These are phyloP conservation scores for Candida ipomoeae DNA, from an alignment of 805 yeast species.

Conservation along the genomic window DNA sequence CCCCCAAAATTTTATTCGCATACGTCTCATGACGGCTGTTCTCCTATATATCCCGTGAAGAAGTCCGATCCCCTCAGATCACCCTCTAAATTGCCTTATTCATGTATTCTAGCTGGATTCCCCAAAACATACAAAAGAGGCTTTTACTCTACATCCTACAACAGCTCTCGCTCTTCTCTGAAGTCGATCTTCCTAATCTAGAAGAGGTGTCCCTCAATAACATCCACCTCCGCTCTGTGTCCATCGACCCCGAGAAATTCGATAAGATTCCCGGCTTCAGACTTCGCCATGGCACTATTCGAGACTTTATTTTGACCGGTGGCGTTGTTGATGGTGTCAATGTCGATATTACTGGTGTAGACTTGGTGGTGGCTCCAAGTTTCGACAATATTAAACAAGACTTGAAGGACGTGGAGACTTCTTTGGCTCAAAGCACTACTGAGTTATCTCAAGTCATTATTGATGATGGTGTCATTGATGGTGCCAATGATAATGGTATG, in stretches of 20 bases:
- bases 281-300: constrained; percentile 58
- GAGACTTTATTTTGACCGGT: constrained; percentile 51
- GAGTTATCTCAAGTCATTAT: constrained; percentile 63
- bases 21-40: not conserved
- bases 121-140: constrained; percentile 80
- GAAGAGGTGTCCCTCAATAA: constrained; percentile 67
- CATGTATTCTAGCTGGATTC: constrained; percentile 53
- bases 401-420: constrained; percentile 37
- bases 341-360: constrained; percentile 54
- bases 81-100: not conserved
- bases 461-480: constrained; percentile 19
- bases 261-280: constrained; percentile 58
- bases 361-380: constrained; percentile 38
- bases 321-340: constrained; percentile 69
- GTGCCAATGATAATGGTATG: constrained; percentile 20
- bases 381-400: constrained; percentile 26
- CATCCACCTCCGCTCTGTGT: constrained; percentile 53
- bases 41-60: not conserved
- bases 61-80: not conserved
- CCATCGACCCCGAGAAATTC: constrained; percentile 68
- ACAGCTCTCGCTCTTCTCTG: constrained; percentile 77
- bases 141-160: constrained; percentile 74
- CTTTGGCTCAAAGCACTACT: constrained; percentile 68
- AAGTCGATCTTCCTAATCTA: constrained; percentile 73
- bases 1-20: not conserved